A percentile compares a stretch with the other conserved stretches of the same genome.
phyloP scores from a whole-genome alignment of 768 basidiomycete genomes.

The Kwoniella heveanensis region DNA sequence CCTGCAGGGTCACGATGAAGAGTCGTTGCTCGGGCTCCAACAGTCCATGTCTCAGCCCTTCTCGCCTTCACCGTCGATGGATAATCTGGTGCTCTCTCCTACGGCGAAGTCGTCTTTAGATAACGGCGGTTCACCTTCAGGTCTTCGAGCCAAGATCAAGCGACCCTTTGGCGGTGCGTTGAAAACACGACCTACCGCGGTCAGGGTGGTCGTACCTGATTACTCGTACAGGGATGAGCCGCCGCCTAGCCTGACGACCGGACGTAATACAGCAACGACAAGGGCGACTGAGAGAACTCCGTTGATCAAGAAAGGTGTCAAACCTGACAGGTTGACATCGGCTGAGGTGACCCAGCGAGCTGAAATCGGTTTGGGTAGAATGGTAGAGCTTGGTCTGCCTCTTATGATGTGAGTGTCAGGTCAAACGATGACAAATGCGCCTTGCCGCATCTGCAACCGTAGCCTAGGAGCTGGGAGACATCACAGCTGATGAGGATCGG shows the following conservation, averaged over 20 bases:
- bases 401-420: conserved; percentile 70
- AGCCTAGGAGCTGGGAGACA: no score
- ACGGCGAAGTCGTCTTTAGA: neutral
- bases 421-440: no score
- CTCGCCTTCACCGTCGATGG: conserved; percentile 11
- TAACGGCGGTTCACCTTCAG: neutral
- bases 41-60: conserved; percentile 4
- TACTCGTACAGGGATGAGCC: conserved; percentile 7
- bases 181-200: conserved; percentile 44
- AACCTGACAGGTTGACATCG: conserved; percentile 37
- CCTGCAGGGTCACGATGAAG: conserved; percentile 26
- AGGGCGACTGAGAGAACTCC: conserved; percentile 38
- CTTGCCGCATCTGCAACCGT: no score
- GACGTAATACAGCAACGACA: neutral
- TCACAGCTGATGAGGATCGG: no score
- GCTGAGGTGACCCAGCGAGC: conserved; percentile 58
- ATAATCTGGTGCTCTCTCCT: conserved; percentile 10
- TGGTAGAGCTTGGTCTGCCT: conserved; percentile 69
- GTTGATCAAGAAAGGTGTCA: conserved; percentile 50
- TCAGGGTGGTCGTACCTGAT: conserved; percentile 29
- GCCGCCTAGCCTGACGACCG: neutral
- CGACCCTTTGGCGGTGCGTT: conserved; percentile 8
- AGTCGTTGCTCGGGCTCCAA: conserved; percentile 22
- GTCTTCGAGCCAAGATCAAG: neutral
- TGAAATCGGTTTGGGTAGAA: conserved; percentile 67